Evolutionary conservation across 2,329 filamentous ascomycete genomes (phyloP), one percentile per base, ranked within the genome.

Genomic region (Domatiomyces catenatus): DNA sequence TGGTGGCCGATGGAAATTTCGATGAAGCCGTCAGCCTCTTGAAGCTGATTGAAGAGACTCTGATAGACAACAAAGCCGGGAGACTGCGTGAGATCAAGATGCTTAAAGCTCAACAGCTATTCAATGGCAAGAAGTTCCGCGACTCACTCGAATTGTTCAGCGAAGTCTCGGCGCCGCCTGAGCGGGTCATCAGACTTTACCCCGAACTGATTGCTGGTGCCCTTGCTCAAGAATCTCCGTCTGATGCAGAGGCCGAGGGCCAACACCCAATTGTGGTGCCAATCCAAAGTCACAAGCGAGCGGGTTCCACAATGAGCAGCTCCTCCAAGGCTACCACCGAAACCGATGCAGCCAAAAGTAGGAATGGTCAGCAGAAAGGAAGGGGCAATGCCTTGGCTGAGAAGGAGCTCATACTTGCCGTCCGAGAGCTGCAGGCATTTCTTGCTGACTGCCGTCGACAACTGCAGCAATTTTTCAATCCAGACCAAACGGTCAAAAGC

Each of bases 21-120:
- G 90, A 98, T 60, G 93, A 98, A 67, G 90, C 90, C 0, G 84
- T 96, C 55, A 95, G 88, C 61, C 71, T 98, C 7, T 71, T 96
- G 5, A 75, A 77, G 47, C 88, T 95, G 80, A 76, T 98, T 0
- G 92, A 98, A 67, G 90, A 94, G 66, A 93, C 90, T 0, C 70
- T 98, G 19, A 72, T 98, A 19, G 78, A 80, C 46, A 80, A 94
- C 66, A 98, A 98, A 67, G 74, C 75, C 7, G 81, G 83, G 47
- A 82, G 85, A 8, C 74, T 94, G 53, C 79, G 89, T 24, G 84
- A 93, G 59, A 81, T 93, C 59, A 93, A 90, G 69, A 92, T 94
- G 71, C 76, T 84, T 58, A 98, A 98, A 64, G 92, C 90, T 0
- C 86, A 94, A 64, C 70, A 74, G 12, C 70, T 96, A 3, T 98